Conservation (phyloP, 2,329 filamentous ascomycete species). For the Mariannaea elegans region DNA sequence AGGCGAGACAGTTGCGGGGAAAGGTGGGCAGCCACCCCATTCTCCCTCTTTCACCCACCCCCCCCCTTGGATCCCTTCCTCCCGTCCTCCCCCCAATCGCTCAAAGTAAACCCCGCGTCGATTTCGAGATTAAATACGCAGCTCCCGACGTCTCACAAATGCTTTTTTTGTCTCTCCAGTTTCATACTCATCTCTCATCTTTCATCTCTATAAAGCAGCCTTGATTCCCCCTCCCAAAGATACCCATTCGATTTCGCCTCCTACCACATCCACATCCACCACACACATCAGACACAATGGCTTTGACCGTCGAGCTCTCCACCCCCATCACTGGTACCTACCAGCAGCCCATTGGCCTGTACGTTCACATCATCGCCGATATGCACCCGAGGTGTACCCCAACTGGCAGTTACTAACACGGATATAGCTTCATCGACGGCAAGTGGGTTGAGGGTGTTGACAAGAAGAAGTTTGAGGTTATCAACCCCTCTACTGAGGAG, state of each 20-base stretch:
- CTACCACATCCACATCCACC: constrained; percentile 16
- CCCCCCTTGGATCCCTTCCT: constrained; percentile 21
- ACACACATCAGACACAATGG: constrained; percentile 34
- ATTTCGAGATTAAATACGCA: constrained; percentile 40
- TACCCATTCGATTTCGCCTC: constrained; percentile 28
- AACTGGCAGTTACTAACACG: constrained; percentile 29
- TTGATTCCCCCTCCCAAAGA: constrained; percentile 31
- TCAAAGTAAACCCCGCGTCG: constrained; percentile 33
- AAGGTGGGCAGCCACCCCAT: constrained; percentile 30
- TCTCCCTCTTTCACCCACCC: constrained; percentile 20
- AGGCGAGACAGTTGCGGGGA: constrained; percentile 41
- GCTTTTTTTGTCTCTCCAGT: constrained; percentile 31
- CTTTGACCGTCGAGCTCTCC: constrained; percentile 68
- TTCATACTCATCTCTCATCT: constrained; percentile 35
- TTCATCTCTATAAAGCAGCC: constrained; percentile 27
- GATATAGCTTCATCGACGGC: constrained; percentile 85
- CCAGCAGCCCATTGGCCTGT: constrained; percentile 70
- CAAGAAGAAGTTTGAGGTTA: constrained; percentile 90
- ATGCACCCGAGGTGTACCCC: background rate
- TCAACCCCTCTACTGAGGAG: constrained; percentile 88
- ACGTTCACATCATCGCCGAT: constrained; percentile 43
- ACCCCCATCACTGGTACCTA: constrained; percentile 71
- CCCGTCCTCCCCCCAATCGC: constrained; percentile 6
- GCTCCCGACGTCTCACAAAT: constrained; percentile 28
- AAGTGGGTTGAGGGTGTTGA: constrained; percentile 83